Evolutionary conservation across 164 flowering plant species (phyloP), one percentile per base, ranked within the genome.

Genomic region (Saururus chinensis): DNA sequence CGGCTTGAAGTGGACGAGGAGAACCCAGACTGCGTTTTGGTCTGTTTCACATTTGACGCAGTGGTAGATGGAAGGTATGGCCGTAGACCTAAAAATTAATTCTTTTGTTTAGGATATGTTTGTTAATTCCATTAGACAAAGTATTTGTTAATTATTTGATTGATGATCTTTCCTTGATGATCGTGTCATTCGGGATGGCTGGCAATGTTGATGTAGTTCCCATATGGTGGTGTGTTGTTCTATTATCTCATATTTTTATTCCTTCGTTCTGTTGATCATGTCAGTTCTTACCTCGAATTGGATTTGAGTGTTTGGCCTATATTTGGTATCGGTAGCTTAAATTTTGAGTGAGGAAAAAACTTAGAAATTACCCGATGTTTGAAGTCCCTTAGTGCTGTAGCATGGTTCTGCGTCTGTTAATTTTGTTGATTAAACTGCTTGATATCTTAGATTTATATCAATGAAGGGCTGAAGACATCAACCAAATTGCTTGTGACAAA

Each of bases 11-110:
- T 72, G 19, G 96, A 90, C 74, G 84, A 82, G 73, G 64, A 53
- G 48, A 75, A 88, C 65, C 95, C 87, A 7, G 97, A 83, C 66
- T 74, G 64, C 17, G 73, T 74, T 75, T 74, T 93, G 84, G 88
- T 90, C 45, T 84, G 89, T 25, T 90, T 93, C 68, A 80, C 83
- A 17, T 88, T 93, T 49, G 98, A 93, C 65, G 90, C 98, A 17
- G 20, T 80, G 70, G 73, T 75, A 58, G 92, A 88, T 79, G 97
- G 98, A 26, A 88, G 97, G 96, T 93, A 68, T 40, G 45, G 19
- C 17, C 23, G 14, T 41, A 8, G 0, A 45, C 17, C 17, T 17
- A 45, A 12, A 45, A 45, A 13, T 45, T 12, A 42, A 10, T 14
- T 42, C 17, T 42, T 42, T 14, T 10, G 49, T 42, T 19, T 30